Base-by-base conservation (phyloP, 129 eudicot genomes). In the Tagetes erecta region DNA sequence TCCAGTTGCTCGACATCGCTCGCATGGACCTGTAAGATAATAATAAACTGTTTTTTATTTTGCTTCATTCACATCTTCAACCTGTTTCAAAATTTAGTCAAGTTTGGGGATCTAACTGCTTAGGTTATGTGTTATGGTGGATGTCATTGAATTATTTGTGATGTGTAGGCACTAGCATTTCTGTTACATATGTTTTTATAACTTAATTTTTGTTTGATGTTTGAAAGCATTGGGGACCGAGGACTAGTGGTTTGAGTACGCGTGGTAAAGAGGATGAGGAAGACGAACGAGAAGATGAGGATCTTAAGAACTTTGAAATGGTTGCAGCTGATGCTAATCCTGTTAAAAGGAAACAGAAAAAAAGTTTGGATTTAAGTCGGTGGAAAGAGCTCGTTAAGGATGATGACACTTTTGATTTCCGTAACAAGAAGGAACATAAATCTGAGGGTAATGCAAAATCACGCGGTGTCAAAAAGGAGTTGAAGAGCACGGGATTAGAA, bases 1-100 rank as follows among this genome's bases (percentile, higher is more conserved):
- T 73, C 97, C 97, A 27, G 88, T 88, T 50, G 97, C 99, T 27
- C 97, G 99, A 51, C 99, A 95, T 71, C 99, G 99, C 73, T 91
- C 99, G 65, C 97, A 95, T 55, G 96, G 94, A 66, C 97, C 96
- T 4, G 99, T 95, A 88, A 75, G 87, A n/a, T 55, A 4, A 51
- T 75, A 50, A 20, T 20, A 20, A 20, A 27, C 55, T 33, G 55
- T 30, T 20, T 41, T 57, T 42, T 31, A 39, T 3, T 55, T 76
- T 65, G 10, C 7, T 34, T 55, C 12, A 0, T 55, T 41, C 49
- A 9, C 27, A 20, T 20, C 27, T 20, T 20, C 27, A 20, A 20
- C 27, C 27, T 20, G 27, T 20, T 20, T 20, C 27, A 20, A 20
- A 20, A 20, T 20, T 20, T 20, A 20, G 27, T 20, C 27, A 20